Evolutionary conservation across 177 flowering plant species (phyloP), one percentile per base, ranked within the genome.

Genomic region (Vitis hybrid): DNA sequence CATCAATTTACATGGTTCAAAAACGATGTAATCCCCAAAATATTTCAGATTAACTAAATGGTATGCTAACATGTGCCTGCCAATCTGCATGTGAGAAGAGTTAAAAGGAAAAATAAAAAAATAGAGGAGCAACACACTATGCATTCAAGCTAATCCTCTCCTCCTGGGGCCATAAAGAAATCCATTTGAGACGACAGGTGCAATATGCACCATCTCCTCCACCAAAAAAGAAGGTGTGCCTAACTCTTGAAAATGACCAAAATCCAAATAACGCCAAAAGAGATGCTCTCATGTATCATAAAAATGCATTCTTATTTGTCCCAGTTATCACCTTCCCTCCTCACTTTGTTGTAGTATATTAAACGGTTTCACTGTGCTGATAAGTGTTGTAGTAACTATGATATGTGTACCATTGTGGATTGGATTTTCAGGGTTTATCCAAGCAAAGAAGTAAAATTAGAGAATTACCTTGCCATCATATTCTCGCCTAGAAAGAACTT

Each of bases 381-480:
- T 17, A 10, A 2, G 58, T 58, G 22, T 15, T 8, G 2, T 18
- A 20, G 12, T 11, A 58, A 20, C 61, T 58, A 58, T 11, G 18
- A 58, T 22, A 11, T 2, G 24, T 18, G 3, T 18, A 8, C 47
- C 47, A 38, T 38, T 38, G 47, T 38, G 47, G 47, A 38, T 38
- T 38, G 9, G 47, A 38, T 38, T 38, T 5, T 38, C 20, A 14
- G 44, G 65, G 33, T 60, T 9, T 17, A 20, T 20, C 38, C 63
- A 60, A 65, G n/a, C 20, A 65, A 20, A 65, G 22, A 65, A 11
- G 49, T 10, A 20, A 11, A 19, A 28, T 20, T 31, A 6, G 17
- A 17, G 17, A 57, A 12, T 24, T 63, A 82, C 85, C 81, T 80
- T 78, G 24, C 85, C 83, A 72, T 82, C 85, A 72, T 82, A 80